Evolutionary conservation across 345 rosid genomes (phyloP).

Genomic region (Citropsis articulata): DNA sequence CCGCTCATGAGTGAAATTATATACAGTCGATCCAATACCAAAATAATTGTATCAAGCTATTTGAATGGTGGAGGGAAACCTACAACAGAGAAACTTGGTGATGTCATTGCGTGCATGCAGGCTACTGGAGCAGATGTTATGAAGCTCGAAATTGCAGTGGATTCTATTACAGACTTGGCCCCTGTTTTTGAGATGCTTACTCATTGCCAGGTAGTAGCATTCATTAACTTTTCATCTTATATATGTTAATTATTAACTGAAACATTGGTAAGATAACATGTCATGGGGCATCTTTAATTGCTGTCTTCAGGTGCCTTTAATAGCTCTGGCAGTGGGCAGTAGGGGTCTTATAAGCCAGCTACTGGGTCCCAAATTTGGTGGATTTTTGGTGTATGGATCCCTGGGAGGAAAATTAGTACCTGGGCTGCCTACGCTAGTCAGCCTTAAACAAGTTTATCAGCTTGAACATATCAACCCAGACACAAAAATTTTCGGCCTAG

Average conservation of each 20-base stretch:
- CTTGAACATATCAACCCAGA: slow-evolving; percentile 24
- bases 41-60: slow-evolving; percentile 31
- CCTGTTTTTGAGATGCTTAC: slow-evolving; percentile 27
- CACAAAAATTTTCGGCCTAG: slow-evolving; percentile 29
- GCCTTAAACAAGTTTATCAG: slow-evolving; percentile 29
- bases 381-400: slow-evolving; percentile 31
- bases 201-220: slow-evolving; percentile 20
- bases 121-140: slow-evolving; percentile 31
- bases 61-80: slow-evolving; percentile 23
- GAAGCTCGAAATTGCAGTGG: slow-evolving; percentile 25
- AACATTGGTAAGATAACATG: background rate
- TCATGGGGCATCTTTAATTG: background rate
- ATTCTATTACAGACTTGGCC: slow-evolving; percentile 29
- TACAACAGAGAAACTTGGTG: slow-evolving; percentile 25
- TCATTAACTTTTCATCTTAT: background rate
- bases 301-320: slow-evolving; percentile 25
- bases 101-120: slow-evolving; percentile 32
- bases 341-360: slow-evolving; percentile 36
- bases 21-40: slow-evolving; percentile 23
- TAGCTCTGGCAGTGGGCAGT: slow-evolving; percentile 32
- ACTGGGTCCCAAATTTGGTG: slow-evolving; percentile 33
- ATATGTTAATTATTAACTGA: background rate
- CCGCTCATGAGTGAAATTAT: slow-evolving; percentile 23
- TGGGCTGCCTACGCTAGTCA: slow-evolving; percentile 24
- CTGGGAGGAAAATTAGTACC: slow-evolving; percentile 20